Evolutionary conservation across 2,329 filamentous ascomycete genomes (phyloP), one percentile per base, ranked within the genome.

Genomic region (Trichoderma guizhouense): DNA sequence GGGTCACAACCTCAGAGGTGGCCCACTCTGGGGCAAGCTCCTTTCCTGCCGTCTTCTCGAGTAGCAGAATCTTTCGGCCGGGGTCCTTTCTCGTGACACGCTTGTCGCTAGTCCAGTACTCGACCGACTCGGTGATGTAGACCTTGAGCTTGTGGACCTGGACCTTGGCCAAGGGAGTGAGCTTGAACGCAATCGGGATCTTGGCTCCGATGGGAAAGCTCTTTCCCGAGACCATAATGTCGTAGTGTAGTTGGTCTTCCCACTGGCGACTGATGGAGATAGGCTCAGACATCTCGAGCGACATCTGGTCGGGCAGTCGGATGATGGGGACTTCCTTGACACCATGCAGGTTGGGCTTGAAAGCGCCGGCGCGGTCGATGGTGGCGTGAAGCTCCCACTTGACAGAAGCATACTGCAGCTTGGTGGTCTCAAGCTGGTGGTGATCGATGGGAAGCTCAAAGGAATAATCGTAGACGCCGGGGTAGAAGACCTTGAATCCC

Each of bases 241-340:
- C 95, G 82, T 98, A 98, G 78, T 97, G 94, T 36, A 98, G 85
- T 78, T 97, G 95, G 76, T 98, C 94, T 79, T 98, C 95, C 95
- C 95, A 98, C 74, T 93, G 94, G 24, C 95, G 87, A 74, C 93
- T 95, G 78, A 98, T 97, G 12, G 94, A 95, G 77, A 98, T 97
- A 3, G 95, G 95, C 79, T 98, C 95, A 30, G 94, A 92, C 81
- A 94, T 94, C 81, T 98, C 95, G 28, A 97, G 85, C 0, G 94
- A 97, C 60, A 94, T 89, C 81, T 97, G 94, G 63, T 95, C 90
- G 0, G 95, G 95, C 4, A 96, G 90, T 58, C 95, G 91, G 68
- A 97, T 93, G 62, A 98, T 89, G 9, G 88, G 88, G 3, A 98
- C 90, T 80, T 97, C 94, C 79, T 94, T 93, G 57, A 85, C 87